These are phyloP conservation scores for Fusarium anthophilum DNA, from an alignment of 2,329 filamentous ascomycete species.

Conservation along the genomic window DNA sequence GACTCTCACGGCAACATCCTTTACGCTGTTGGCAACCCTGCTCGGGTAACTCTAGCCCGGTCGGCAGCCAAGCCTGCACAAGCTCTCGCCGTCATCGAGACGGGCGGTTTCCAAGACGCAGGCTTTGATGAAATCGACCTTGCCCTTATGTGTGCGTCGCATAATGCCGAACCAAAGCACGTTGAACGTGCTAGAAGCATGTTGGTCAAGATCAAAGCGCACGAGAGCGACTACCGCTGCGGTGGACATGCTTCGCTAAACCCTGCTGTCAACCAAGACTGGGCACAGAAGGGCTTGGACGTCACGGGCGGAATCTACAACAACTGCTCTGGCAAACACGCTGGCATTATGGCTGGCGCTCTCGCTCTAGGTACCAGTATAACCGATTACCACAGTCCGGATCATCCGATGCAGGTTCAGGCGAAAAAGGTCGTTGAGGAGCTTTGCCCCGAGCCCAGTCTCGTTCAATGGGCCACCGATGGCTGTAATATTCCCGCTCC, in stretches of 20 bases:
- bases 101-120: not conserved
- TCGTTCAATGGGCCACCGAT: not conserved
- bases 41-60: not conserved
- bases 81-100: not conserved
- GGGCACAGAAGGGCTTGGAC: not conserved
- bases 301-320: fast-evolving
- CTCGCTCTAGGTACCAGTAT: not conserved
- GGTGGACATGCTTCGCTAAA: not conserved
- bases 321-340: not conserved
- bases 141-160: not conserved
- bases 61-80: not conserved
- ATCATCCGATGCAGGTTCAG: not conserved
- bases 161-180: fast-evolving
- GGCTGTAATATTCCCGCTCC: not conserved
- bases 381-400: not conserved
- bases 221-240: not conserved
- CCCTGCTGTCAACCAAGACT: not conserved
- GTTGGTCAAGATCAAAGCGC: not conserved
- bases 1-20: not conserved
- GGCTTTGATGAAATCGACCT: not conserved
- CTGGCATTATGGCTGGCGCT: not conserved
- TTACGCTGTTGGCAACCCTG: not conserved
- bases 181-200: not conserved
- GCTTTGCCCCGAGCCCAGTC: not conserved
- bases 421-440: not conserved